Base-by-base conservation (phyloP, 805 yeast species). In the Schwanniomyces pseudopolymorphus region DNA sequence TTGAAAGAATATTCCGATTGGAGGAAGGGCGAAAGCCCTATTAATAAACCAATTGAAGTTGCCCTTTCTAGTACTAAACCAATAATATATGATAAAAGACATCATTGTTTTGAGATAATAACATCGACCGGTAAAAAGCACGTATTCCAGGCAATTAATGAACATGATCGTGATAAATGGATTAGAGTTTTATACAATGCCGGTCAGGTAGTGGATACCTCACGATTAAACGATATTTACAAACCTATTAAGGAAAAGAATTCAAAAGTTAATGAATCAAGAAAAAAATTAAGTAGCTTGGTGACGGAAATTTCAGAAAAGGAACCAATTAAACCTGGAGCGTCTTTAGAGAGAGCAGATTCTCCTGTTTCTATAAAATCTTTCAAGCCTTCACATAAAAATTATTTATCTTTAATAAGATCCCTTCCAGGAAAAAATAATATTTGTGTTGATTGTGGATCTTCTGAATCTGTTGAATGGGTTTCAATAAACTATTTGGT, bases 391-490 rank as follows among this genome's bases (percentile, higher is more conserved):
- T 45, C 47, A 16, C 64, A 62, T 6, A 57, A 56, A 38, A 59
- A 67, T 45, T 62, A 59, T 49, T 57, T 76, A 27, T 58, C 60
- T n/a, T 42, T 68, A 24, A 81, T 79, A 4, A 69, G 74, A 43
- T 43, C 64, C 0, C 48, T 63, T 9, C 65, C 64, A 3, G 77
- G 81, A 33, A 64, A 76, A n/a, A 77, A 83, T 26, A 91, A 91
- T 57, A 50, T 53, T 2, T 91, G 98, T 66, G 87, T 88, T 11
- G 98, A 91, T 58, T 91, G 98, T 69, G 84, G 85, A 0, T 59
- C 81, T 2, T 57, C 64, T 0, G 80, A 75, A 13, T 67, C 78
- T 11, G 95, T 87, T 13, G 96, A 90, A 54, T 91, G 97, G 97
- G 78, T 92, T 3, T 87, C 96, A 0, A 72, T 89, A 48, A 90